These are phyloP conservation scores for Fusarium luffae DNA, from an alignment of 2,329 filamentous ascomycete species.

Conservation along the genomic window DNA sequence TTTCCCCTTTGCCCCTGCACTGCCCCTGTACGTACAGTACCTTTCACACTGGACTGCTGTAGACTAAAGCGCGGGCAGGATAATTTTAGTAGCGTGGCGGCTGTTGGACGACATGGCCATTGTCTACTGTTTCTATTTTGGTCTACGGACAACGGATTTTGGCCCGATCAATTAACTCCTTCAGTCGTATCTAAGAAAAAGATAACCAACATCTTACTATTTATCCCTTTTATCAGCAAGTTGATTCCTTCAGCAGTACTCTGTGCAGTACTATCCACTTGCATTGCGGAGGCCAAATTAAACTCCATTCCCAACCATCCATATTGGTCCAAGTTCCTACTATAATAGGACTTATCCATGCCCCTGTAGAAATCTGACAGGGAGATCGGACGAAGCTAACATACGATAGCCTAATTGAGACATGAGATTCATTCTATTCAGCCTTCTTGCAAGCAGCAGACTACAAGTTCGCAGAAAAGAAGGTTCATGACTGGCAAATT, in stretches of 20 bases:
- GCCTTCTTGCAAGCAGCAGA: not conserved
- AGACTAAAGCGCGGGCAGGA: not conserved
- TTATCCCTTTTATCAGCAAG: not conserved
- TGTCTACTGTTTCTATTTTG: constrained; percentile 27
- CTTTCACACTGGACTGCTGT: not conserved
- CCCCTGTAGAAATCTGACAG: constrained; percentile 20
- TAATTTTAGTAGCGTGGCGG: constrained; percentile 31
- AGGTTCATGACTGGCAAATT: constrained; percentile 11
- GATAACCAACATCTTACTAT: not conserved
- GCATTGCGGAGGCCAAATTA: constrained; percentile 6
- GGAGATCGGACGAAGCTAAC: constrained; percentile 8
- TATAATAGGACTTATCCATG: constrained; percentile 1
- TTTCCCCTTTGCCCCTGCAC: not conserved
- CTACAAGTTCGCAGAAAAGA: constrained; percentile 14
- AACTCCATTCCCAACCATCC: constrained; percentile 7
- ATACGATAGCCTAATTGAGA: not conserved
- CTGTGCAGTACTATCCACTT: constrained; percentile 5
- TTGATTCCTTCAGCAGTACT: not conserved
- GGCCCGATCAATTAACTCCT: not conserved
- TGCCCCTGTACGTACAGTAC: not conserved
- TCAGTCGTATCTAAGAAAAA: not conserved
- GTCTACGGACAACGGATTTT: not conserved
- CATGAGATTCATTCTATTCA: not conserved
- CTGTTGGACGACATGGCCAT: not conserved
- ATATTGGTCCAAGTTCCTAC: constrained; percentile 10